Base-by-base conservation (phyloP, 306 rosid species). In the Malus sieversii region DNA sequence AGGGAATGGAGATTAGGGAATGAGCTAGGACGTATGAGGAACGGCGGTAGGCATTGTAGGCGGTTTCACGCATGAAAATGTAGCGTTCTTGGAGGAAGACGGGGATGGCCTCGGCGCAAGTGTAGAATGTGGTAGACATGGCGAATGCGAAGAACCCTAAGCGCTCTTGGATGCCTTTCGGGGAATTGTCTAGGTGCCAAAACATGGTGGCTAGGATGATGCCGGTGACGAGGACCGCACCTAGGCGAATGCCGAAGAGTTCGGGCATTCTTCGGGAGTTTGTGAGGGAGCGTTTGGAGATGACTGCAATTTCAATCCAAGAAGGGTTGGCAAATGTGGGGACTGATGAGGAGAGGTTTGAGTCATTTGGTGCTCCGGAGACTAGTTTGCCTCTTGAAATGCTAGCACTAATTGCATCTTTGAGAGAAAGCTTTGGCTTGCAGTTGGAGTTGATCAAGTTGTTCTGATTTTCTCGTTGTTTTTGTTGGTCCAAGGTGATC, bases 51-150 rank as follows among this genome's bases (percentile, higher is more conserved):
- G 98, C 97, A 32, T 94, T 91, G 87, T 88, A 85, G 4, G 97
- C 95, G 0, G 98, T 94, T 72, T 94, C 98, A 29, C 98, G 87
- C 96, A 94, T 94, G 89, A 94, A 94, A n/a, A 94, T 94, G 84
- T 92, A 92, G 14, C 98, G 92, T 70, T 94, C 98, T 81, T 94
- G 98, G 51, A 94, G 93, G 77, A 94, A 94, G 3, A 83, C 83
- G 0, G 98, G 98, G 12, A 94, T 84, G 29, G 97, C 96, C 76
- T 94, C 98, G 0, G 98, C 98, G 60, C 98, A 92, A 0, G 97
- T 92, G 86, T 94, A 94, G 79, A 88, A 91, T 2, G 92, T 94
- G 6, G 98, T 94, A 67, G 98, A 94, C 95, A 94, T 90, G 58
- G 98, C 96, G 25, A 94, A 94, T 0, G 98, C 98, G 75, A 94